Conservation (phyloP, 2,329 filamentous ascomycete genomes). For the Hypoxylon sp. region DNA sequence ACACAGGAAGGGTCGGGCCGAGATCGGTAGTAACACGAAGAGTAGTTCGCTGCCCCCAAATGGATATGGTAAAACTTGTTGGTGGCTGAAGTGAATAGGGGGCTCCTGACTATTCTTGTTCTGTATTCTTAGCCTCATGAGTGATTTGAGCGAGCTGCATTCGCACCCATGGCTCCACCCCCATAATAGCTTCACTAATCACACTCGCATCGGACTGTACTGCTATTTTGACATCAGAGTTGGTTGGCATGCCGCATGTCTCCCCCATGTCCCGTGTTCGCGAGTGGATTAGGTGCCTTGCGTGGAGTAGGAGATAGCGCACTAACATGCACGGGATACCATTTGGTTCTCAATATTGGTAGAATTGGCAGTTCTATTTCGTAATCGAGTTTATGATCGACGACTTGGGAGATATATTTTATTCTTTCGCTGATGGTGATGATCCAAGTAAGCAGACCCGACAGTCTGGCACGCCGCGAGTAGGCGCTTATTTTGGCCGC, state of each 20-base stretch:
- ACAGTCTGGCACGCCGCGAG: conserved; percentile 26
- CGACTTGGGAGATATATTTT: background rate
- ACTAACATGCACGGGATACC: conserved; percentile 28
- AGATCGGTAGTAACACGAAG: conserved; percentile 19
- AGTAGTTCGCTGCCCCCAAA: conserved; percentile 13
- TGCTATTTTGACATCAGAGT: conserved; percentile 15
- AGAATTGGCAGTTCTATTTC: background rate
- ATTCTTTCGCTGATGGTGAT: conserved; percentile 7
- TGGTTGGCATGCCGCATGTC: conserved; percentile 26
- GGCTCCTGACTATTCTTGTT: conserved; percentile 16
- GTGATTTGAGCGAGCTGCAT: conserved; percentile 17
- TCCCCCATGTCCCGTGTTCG: conserved; percentile 12
- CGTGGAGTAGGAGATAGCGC: conserved; percentile 3
- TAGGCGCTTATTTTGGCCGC: conserved; percentile 38
- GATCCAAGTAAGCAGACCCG: conserved; percentile 33
- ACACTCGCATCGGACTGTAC: conserved; percentile 4
- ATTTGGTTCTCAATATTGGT: conserved; percentile 12
- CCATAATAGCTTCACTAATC: conserved; percentile 12
- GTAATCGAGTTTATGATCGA: conserved; percentile 22
- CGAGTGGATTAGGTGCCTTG: conserved; percentile 10
- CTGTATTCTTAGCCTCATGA: conserved; percentile 20
- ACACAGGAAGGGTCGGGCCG: conserved; percentile 39
- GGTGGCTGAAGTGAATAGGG: conserved; percentile 29
- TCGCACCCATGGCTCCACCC: conserved; percentile 19
- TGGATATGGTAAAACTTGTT: conserved; percentile 23